Base-by-base conservation (phyloP, 345 rosid species). In the Arabis alpina region DNA sequence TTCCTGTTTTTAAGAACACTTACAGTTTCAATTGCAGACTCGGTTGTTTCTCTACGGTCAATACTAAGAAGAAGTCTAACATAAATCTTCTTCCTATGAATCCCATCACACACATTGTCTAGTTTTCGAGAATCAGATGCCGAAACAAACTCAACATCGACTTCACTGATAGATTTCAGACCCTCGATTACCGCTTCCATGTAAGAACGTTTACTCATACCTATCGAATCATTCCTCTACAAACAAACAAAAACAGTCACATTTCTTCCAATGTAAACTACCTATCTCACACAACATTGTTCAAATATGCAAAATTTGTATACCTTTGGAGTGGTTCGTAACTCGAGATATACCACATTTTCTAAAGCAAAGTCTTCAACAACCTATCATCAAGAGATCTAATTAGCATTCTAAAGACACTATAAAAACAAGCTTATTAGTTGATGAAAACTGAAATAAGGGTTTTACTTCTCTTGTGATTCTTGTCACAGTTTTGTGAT, bases 241-340 rank as follows among this genome's bases (percentile, higher is more conserved):
- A 82, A 23, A 64, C 66, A 45, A 59, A 19, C 23, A 19, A 19
- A 19, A 70, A 57, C 19, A 64, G 57, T 72, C 12, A 65, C 66
- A 58, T 60, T 54, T 15, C 27, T 34, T 12, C 16, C 39, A 2
- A 64, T 16, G 64, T 16, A 49, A 1, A 61, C 13, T 8, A 13
- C 12, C 37, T 54, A 54, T 54, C 55, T 34, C 11, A 6, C 6
- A 2, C 8, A 8, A 12, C 15, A 40, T 6, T 28, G 16, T 61
- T 19, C 41, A 27, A 54, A 11, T 3, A 39, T 16, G 27, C 10
- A 13, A 16, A 13, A 28, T 40, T 10, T 45, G 39, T 75, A 14
- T 27, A 91, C 98, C 97, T 94, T 92, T n/a, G 99, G 98, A 68
- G 97, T 87, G 51, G 99, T 94, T 82, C 99, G 72, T 66, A 94